Evolutionary conservation across 805 yeast species (phyloP).

Genomic region (Saccharomycopsis microspora): DNA sequence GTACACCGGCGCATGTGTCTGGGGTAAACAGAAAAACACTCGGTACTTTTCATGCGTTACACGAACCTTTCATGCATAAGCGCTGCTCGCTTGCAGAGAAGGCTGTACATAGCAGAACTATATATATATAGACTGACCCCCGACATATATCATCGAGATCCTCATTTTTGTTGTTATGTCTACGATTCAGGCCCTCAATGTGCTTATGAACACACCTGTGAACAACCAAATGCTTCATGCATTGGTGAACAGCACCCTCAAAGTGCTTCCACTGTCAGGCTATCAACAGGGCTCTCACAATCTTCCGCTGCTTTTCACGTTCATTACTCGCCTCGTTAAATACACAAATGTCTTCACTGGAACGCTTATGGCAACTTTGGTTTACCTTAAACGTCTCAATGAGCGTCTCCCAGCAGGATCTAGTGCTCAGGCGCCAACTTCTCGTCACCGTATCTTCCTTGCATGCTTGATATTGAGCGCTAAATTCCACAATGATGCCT

Average conservation of each 20-base stretch:
- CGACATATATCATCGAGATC: too few relatives aligned
- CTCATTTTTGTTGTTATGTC: constrained; percentile 7
- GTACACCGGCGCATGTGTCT: too few relatives aligned
- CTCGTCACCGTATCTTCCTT: constrained; percentile 84
- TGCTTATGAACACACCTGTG: constrained; percentile 11
- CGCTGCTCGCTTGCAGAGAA: too few relatives aligned
- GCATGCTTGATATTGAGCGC: constrained; percentile 90
- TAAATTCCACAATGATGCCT: constrained; percentile 82
- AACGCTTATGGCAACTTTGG: constrained; percentile 85
- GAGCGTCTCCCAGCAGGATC: constrained; percentile 76
- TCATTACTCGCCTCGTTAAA: constrained; percentile 61
- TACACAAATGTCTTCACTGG: constrained; percentile 92
- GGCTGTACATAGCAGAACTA: too few relatives aligned
- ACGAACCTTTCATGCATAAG: too few relatives aligned
- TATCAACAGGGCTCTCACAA: constrained; percentile 11
- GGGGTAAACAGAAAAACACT: too few relatives aligned
- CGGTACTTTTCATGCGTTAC: too few relatives aligned
- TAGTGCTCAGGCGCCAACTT: constrained; percentile 76
- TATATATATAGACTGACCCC: too few relatives aligned
- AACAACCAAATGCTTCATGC: constrained; percentile 15
- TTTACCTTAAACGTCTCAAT: constrained; percentile 70
- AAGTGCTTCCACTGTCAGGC: constrained; percentile 20
- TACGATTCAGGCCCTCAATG: constrained; percentile 13
- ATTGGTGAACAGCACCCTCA: constrained; percentile 14
- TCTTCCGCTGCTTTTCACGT: constrained; percentile 39